Evolutionary conservation across 1,284 basidiomycete genomes (phyloP).

Genomic region (Ustilago hordei): DNA sequence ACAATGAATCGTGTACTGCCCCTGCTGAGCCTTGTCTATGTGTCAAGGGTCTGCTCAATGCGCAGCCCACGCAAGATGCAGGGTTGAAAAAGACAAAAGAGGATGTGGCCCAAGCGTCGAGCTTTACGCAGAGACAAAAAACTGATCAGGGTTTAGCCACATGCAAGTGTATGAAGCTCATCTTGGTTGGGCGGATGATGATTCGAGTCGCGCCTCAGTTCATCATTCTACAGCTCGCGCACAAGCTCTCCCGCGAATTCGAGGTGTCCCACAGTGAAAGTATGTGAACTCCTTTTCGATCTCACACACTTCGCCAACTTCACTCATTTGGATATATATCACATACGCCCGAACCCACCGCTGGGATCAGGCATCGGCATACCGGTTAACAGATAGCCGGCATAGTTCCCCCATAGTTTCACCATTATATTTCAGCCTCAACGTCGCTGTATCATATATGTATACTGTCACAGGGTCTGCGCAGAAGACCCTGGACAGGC

Average conservation of each 20-base stretch:
- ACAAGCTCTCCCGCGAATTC: background rate
- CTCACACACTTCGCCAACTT: no score
- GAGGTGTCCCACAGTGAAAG: no score
- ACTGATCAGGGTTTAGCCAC: background rate
- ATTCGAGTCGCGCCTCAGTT: background rate
- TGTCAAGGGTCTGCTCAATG: background rate
- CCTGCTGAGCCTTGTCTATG: background rate
- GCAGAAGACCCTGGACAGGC: no score
- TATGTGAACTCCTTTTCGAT: no score
- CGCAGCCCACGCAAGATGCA: background rate
- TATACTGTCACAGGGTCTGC: no score
- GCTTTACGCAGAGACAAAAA: background rate
- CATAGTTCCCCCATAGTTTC: no score
- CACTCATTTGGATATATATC: no score
- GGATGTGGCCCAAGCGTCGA: background rate
- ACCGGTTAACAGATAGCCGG: no score
- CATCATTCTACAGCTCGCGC: background rate
- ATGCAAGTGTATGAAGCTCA: conserved; percentile 1
- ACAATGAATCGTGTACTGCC: background rate
- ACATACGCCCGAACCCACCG: no score
- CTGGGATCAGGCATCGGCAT: no score
- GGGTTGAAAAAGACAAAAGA: background rate
- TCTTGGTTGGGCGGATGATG: background rate
- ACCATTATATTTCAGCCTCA: no score
- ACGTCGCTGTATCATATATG: no score